Conservation (phyloP, 768 basidiomycete species). For the Xerocomellus dryophilus region DNA sequence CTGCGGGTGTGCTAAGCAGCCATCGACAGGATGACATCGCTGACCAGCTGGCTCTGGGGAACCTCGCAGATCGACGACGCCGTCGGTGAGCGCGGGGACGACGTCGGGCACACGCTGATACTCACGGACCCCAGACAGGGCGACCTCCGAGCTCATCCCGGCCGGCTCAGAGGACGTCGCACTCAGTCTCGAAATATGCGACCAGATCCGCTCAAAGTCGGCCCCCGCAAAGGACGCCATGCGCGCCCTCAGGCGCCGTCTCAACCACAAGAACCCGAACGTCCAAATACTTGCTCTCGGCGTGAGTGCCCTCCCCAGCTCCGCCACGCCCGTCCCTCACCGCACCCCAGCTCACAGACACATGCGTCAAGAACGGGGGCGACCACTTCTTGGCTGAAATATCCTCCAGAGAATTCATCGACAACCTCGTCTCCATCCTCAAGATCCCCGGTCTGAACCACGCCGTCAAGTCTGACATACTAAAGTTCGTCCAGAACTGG, state of each 20-base stretch:
- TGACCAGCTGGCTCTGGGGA: conserved; percentile 77
- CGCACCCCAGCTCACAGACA: conserved; percentile 68
- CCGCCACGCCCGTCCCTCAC: conserved; percentile 2
- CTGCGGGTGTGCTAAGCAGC: conserved; percentile 16
- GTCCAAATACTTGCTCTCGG: conserved; percentile 85
- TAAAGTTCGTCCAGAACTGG: conserved; percentile 91
- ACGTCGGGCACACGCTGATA: conserved; percentile 9
- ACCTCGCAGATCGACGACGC: conserved; percentile 80
- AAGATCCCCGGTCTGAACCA: conserved; percentile 72
- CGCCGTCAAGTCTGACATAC: conserved; percentile 77
- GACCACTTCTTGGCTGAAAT: conserved; percentile 85
- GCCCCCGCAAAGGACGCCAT: conserved; percentile 83
- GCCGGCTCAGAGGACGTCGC: conserved; percentile 87
- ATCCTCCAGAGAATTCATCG: conserved; percentile 88
- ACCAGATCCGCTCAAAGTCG: conserved; percentile 91
- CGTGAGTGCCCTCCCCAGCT: conserved; percentile 47
- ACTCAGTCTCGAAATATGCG: conserved; percentile 91
- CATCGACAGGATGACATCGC: conserved; percentile 47
- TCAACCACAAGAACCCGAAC: conserved; percentile 94
- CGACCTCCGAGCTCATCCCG: conserved; percentile 87
- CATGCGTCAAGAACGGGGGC: conserved; percentile 96
- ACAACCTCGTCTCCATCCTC: conserved; percentile 87
- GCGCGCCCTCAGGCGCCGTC: conserved; percentile 80
- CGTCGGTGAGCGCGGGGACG: conserved; percentile 53
- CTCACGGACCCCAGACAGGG: conserved; percentile 67